Conservation (phyloP, 805 yeast genomes). For the Yarrowia bubula region DNA sequence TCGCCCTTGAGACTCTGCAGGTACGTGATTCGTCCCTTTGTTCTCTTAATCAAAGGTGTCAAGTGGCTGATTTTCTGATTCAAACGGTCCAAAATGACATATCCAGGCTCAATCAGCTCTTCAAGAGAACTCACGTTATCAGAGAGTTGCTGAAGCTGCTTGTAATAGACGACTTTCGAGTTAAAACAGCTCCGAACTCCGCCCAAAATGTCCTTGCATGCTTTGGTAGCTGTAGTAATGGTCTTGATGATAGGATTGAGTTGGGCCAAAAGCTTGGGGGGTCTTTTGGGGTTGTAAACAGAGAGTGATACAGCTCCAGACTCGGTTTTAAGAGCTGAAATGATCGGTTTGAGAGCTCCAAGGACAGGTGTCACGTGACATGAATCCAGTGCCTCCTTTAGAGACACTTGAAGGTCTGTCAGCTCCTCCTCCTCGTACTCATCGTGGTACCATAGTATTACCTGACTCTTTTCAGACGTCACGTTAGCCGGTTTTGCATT, state of each 20-base stretch:
- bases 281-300: neutral
- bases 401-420: neutral
- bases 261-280: neutral
- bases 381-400: neutral
- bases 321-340: neutral
- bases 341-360: conserved; percentile 8
- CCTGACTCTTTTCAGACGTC: neutral
- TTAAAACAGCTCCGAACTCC: conserved; percentile 67
- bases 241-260: neutral
- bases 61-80: conserved; percentile 27
- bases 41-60: neutral
- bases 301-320: neutral
- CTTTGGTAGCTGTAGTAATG: neutral
- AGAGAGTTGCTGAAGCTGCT: conserved; percentile 79
- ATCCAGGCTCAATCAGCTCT: conserved; percentile 37
- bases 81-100: conserved; percentile 32
- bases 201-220: conserved; percentile 33
- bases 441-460: neutral
- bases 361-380: neutral
- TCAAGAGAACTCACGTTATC: conserved; percentile 67
- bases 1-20: conserved; percentile 44
- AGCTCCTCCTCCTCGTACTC: neutral
- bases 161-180: conserved; percentile 75
- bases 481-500: neutral
- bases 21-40: conserved; percentile 44